Evolutionary conservation across 257 asterid species (phyloP).

Genomic region (Salvia rosmarinus): DNA sequence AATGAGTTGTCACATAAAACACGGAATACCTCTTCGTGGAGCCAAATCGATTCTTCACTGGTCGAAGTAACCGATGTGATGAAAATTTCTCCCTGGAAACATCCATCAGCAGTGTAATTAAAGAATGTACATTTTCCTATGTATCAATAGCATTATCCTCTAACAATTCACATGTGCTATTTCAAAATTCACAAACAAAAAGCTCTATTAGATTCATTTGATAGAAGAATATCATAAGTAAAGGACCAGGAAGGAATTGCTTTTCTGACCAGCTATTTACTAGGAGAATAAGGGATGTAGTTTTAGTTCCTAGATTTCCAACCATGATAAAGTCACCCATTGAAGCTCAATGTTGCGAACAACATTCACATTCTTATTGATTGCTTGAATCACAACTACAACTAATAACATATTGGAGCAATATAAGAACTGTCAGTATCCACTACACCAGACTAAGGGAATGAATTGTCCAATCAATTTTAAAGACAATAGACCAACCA

Average conservation of each 20-base stretch:
- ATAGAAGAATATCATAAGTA: background rate
- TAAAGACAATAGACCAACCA: background rate
- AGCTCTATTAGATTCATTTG: background rate
- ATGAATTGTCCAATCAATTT: background rate
- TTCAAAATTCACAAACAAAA: constrained; percentile 19
- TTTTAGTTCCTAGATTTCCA: constrained; percentile 10
- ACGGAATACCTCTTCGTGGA: constrained; percentile 91
- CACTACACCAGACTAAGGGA: constrained; percentile 5
- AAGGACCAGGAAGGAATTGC: constrained; percentile 3
- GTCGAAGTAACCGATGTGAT: constrained; percentile 83
- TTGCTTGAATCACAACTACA: constrained; percentile 16
- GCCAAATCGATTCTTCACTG: constrained; percentile 94
- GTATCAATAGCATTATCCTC: background rate
- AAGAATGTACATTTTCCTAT: background rate
- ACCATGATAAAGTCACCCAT: constrained; percentile 24
- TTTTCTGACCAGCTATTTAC: constrained; percentile 19
- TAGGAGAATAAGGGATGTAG: constrained; percentile 22
- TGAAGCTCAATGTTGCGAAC: constrained; percentile 13
- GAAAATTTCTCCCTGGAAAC: constrained; percentile 78
- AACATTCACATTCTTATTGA: background rate
- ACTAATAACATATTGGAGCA: constrained; percentile 19
- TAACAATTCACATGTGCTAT: background rate
- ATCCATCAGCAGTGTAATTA: constrained; percentile 29
- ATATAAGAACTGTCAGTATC: constrained; percentile 4
- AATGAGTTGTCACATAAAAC: constrained; percentile 18